These are phyloP conservation scores for Solanum bulbocastanum DNA, from an alignment of 257 asterid genomes.

Conservation along the genomic window DNA sequence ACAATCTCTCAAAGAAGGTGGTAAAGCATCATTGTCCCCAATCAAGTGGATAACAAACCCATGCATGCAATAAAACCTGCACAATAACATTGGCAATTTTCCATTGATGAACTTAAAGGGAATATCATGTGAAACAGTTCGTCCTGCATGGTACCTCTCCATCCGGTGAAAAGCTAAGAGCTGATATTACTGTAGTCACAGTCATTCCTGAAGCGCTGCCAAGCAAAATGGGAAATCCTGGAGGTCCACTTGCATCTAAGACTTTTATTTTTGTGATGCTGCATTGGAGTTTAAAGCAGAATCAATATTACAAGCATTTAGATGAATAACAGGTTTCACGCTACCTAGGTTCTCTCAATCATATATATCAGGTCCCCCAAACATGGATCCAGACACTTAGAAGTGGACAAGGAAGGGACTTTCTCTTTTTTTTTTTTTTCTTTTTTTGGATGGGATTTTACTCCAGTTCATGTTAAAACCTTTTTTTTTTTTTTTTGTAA, in stretches of 20 bases:
- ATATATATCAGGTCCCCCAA: neutral
- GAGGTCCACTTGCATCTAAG: conserved; percentile 97
- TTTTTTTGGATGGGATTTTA: neutral
- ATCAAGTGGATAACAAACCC: neutral
- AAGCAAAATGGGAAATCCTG: conserved; percentile 78
- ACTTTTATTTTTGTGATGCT: conserved; percentile 90
- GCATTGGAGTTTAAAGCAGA: conserved; percentile 9
- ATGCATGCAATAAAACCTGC: neutral
- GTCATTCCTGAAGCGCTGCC: conserved; percentile 57
- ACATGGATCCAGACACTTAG: neutral
- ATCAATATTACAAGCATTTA: neutral
- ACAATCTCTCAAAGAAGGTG: neutral
- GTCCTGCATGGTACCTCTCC: conserved; percentile 64
- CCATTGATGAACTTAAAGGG: neutral
- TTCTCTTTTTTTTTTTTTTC: neutral
- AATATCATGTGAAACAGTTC: conserved; percentile 1
- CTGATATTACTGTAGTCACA: conserved; percentile 67
- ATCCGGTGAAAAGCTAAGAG: conserved; percentile 89
- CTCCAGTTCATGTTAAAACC: neutral
- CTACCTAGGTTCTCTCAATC: neutral
- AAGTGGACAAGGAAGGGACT: neutral
- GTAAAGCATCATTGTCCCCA: neutral
- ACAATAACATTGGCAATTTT: neutral
- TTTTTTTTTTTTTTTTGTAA: neutral
- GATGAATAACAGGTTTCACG: neutral